Evolutionary conservation across 441 rosid species (phyloP).

Genomic region (Erodium moschatum): DNA sequence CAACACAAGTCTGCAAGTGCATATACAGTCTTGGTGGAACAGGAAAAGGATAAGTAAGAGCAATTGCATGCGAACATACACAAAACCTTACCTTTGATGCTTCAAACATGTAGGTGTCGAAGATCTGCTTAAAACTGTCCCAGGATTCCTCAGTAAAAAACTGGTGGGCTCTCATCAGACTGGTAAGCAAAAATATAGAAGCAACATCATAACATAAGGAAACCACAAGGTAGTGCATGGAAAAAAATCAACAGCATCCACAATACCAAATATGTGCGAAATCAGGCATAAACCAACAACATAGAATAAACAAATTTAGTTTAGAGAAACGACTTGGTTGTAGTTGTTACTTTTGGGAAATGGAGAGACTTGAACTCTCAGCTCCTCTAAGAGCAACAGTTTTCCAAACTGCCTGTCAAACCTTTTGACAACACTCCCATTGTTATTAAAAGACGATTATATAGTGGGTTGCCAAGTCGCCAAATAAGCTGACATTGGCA

Average conservation of each 20-base stretch:
- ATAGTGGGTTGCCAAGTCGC: conserved; percentile 90
- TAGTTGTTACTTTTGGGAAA: conserved; percentile 51
- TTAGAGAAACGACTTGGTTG: not conserved
- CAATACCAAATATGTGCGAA: not conserved
- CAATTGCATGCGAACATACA: not conserved
- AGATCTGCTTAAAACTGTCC: conserved; percentile 77
- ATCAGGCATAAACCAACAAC: conserved; percentile 10
- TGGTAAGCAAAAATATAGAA: conserved; percentile 39
- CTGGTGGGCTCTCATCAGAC: conserved; percentile 86
- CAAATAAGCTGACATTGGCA: conserved; percentile 82
- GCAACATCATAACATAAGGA: conserved; percentile 32
- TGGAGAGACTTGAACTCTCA: conserved; percentile 99
- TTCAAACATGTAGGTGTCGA: conserved; percentile 72
- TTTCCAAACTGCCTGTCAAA: conserved; percentile 77
- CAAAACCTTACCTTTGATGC: conserved; percentile 63
- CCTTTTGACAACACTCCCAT: conserved; percentile 99
- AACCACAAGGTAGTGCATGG: conserved; percentile 13
- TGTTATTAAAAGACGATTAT: conserved; percentile 44
- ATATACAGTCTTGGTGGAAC: not conserved
- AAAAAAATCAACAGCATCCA: conserved; percentile 12
- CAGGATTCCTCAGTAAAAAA: conserved; percentile 82
- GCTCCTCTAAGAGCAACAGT: conserved; percentile 79
- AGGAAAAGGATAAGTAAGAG: not conserved
- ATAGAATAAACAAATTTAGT: not conserved
- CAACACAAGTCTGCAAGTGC: not conserved